Base-by-base conservation (phyloP, 2,329 filamentous ascomycete genomes). In the Colletotrichum sp. region DNA sequence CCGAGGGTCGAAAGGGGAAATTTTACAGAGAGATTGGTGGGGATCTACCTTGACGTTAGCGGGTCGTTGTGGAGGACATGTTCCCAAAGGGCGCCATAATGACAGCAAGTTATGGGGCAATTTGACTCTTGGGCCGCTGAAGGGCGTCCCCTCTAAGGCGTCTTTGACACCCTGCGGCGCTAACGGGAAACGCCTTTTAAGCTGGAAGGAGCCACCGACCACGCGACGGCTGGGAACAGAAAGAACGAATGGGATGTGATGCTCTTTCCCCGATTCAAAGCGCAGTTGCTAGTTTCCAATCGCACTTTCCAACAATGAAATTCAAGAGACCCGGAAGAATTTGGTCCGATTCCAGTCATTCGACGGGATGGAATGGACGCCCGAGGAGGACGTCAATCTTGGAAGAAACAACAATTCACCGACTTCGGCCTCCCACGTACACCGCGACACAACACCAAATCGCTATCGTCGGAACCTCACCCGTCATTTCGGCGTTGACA, bases 111-210 rank as follows among this genome's bases (percentile, higher is more conserved):
- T 12, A 63, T 25, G 68, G 67, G 57, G 68, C 55, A 13, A 0
- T 27, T 16, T 16, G 57, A n/a, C 19, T 8, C 32, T 61, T 32
- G 16, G 32, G 52, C 2, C 30, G 65, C 44, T 69, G 16, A 39
- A 44, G 32, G 32, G 68, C 68, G 57, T 16, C 57, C 57, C 25
- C 22, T 34, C 25, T 9, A 52, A 34, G 68, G 68, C 57, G 68
- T 70, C 27, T n/a, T 70, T 70, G 68, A 70, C 68, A 70, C 68
- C 68, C 68, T 70, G 68, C 39, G 49, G 6, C 67, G 55, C 67
- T 69, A 62, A 13, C 7, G 44, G 29, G 22, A 62, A 34, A 29
- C 30, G 66, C 19, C 49, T 25, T n/a, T 69, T 59, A 69, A 69
- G 13, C 44, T 32, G n/a, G 66, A n/a, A 13, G 66, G 29, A 61